A percentile compares a stretch with the other conserved stretches of the same genome.
Evolutionary conservation across 352 stramenopile species (phyloP).

Genomic region (Globisporangium radiosum): DNA sequence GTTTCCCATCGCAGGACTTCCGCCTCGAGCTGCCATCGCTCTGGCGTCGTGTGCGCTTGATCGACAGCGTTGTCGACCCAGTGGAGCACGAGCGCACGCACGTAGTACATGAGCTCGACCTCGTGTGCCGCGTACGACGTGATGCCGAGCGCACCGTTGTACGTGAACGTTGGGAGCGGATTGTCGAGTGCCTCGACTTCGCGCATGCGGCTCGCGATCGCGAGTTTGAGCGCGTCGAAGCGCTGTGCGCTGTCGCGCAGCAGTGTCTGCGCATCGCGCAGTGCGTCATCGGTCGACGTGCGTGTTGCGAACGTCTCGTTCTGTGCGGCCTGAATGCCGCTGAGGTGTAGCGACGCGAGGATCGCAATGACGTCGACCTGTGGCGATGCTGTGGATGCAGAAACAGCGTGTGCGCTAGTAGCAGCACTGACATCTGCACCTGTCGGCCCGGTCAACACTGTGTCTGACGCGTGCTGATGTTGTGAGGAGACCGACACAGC

Average conservation of each 20-base stretch:
- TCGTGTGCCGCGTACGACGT: constrained; percentile 35
- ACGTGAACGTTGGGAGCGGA: not conserved
- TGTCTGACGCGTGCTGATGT: too few species aligned
- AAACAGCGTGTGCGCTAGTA: not conserved
- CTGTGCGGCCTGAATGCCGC: constrained; percentile 19
- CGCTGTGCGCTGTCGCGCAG: constrained; percentile 20
- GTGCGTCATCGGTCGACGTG: constrained; percentile 16
- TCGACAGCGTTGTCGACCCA: constrained; percentile 28
- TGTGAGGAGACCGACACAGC: too few species aligned
- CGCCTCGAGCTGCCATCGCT: constrained; percentile 19
- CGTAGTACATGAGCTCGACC: constrained; percentile 28
- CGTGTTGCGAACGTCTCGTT: constrained; percentile 25
- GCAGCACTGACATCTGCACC: too few species aligned
- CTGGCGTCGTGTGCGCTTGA: constrained; percentile 16
- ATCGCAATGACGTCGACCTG: constrained; percentile 35
- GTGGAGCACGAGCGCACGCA: constrained; percentile 32
- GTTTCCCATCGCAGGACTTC: constrained; percentile 21
- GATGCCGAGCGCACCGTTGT: constrained; percentile 28
- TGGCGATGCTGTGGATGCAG: constrained; percentile 2
- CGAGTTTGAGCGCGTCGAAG: constrained; percentile 11
- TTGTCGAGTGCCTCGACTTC: constrained; percentile 20
- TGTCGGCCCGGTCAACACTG: too few species aligned
- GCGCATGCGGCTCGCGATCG: constrained; percentile 14
- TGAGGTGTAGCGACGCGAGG: constrained; percentile 28
- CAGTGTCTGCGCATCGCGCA: constrained; percentile 23